Percentiles rank a stretch among this genome's conserved stretches.
Conservation (phyloP, 306 rosid species). For the Casuarina cunninghamiana region DNA sequence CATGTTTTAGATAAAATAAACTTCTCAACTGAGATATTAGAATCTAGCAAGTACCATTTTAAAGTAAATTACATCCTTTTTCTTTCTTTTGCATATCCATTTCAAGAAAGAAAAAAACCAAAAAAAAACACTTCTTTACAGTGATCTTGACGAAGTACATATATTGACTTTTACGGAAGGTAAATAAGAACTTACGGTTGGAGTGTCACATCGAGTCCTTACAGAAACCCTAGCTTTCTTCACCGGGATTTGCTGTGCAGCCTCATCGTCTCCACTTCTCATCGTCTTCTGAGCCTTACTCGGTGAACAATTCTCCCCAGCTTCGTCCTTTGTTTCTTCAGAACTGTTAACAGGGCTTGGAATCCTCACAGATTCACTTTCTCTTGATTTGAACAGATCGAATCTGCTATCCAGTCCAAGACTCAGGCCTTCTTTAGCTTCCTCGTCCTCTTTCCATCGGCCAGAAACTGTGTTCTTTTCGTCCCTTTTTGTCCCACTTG, state of each 20-base stretch:
- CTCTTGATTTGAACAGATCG: constrained; percentile 49
- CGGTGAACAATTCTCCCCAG: constrained; percentile 54
- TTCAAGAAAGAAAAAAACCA: too few species aligned
- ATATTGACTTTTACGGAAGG: not conserved
- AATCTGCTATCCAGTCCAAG: constrained; percentile 68
- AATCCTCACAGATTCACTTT: constrained; percentile 39
- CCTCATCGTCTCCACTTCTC: constrained; percentile 66
- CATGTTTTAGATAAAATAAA: too few species aligned
- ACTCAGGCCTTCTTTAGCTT: constrained; percentile 42
- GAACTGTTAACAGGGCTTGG: constrained; percentile 49
- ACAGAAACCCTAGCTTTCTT: constrained; percentile 92
- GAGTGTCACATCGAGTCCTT: constrained; percentile 81
- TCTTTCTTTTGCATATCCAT: too few species aligned
- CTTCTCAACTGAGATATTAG: too few species aligned
- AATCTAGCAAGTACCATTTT: too few species aligned
- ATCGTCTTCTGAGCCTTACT: constrained; percentile 36
- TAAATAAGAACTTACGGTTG: constrained; percentile 53
- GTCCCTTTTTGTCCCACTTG: constrained; percentile 29
- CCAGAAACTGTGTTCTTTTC: constrained; percentile 39
- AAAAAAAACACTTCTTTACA: too few species aligned
- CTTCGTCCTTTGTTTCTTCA: constrained; percentile 58
- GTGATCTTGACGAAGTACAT: too few species aligned
- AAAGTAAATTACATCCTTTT: too few species aligned
- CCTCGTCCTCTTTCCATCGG: constrained; percentile 23
- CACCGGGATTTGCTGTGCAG: constrained; percentile 51